Evolutionary conservation across 495 filamentous ascomycete species (phyloP).

Genomic region (Echria macrotheca): DNA sequence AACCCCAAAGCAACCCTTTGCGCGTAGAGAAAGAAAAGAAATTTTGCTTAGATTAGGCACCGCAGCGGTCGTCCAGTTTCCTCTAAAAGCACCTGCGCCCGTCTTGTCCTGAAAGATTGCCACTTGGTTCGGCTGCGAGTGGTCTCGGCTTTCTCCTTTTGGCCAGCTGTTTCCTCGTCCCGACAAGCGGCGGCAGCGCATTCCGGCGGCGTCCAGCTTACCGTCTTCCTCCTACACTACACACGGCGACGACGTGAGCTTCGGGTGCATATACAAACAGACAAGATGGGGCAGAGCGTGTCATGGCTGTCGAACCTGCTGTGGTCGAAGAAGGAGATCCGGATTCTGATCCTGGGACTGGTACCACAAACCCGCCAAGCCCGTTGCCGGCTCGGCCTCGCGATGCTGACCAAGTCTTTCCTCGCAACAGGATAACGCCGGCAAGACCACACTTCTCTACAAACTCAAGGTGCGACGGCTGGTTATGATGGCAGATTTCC

Average conservation of each 20-base stretch:
- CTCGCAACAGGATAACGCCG: constrained; percentile 81
- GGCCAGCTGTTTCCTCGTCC: constrained; percentile 5
- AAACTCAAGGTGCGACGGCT: constrained; percentile 71
- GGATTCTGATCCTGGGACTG: constrained; percentile 92
- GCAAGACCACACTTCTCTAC: constrained; percentile 95
- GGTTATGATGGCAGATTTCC: background rate
- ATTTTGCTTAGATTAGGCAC: constrained; percentile 4
- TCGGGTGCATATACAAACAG: too few species aligned
- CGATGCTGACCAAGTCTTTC: constrained; percentile 21
- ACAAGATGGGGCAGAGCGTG: constrained; percentile 72
- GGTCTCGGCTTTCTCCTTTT: too few species aligned
- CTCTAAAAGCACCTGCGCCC: background rate
- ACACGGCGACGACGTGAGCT: too few species aligned
- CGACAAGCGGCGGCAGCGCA: background rate
- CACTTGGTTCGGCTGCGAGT: too few species aligned
- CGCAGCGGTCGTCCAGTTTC: background rate
- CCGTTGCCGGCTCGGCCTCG: background rate
- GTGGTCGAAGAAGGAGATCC: constrained; percentile 93
- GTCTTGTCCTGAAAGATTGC: background rate
- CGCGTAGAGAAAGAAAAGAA: constrained; percentile 9
- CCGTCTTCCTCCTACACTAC: too few species aligned
- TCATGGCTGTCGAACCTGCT: constrained; percentile 70
- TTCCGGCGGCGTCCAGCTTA: background rate
- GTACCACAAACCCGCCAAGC: constrained; percentile 47
- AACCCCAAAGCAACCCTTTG: too few species aligned